Base-by-base conservation (phyloP, 1,139 yeast genomes). In the Suhomyces choctaworum region DNA sequence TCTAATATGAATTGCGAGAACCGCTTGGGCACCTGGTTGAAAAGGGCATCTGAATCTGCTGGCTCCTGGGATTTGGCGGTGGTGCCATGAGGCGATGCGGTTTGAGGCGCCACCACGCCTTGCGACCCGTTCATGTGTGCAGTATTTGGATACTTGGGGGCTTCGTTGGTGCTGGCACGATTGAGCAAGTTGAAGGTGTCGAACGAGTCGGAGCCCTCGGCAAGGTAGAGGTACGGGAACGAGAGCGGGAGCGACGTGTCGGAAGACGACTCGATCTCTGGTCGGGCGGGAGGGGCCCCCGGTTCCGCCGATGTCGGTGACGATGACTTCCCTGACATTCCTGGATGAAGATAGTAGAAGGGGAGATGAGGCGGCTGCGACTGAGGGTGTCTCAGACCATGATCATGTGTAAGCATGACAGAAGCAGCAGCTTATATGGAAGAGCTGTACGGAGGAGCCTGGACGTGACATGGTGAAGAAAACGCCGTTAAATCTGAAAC, bases 1-100 rank as follows among this genome's bases (percentile, higher is more conserved):
- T 67, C 70, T 28, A 60, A 46, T 12, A 70, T 64, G 48, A 70
- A 67, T 37, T 64, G 70, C 7, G 74, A 66, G 38, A 70, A 69
- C 28, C 71, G 45, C 33, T 58, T 60, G 1, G 76, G 74, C 4
- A 68, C 71, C 39, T 64, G 73, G 41, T 66, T 51, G 42, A 52
- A 52, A 31, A 39, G 33, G 10, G 33, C 7, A 8, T 17, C 20
- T 7, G 20, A 17, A 7, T 17, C 20, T n/a, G n/a, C n/a, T 17
- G 20, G 20, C 8, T 6, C 8, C 8, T 17, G 20, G 6, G 20
- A 7, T 17, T n/a, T 22, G 8, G 25, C 20, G 5, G 25, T 6
- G 16, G n/a, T 10, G 6, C 15, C 23, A n/a, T 24, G 14, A 4
- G 22, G 8, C 4, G 28, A 19, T n/a, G 21, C 12, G n/a, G 11